phyloP scores from a whole-genome alignment of 1,139 yeast genomes.

The Diutina catenulata region DNA sequence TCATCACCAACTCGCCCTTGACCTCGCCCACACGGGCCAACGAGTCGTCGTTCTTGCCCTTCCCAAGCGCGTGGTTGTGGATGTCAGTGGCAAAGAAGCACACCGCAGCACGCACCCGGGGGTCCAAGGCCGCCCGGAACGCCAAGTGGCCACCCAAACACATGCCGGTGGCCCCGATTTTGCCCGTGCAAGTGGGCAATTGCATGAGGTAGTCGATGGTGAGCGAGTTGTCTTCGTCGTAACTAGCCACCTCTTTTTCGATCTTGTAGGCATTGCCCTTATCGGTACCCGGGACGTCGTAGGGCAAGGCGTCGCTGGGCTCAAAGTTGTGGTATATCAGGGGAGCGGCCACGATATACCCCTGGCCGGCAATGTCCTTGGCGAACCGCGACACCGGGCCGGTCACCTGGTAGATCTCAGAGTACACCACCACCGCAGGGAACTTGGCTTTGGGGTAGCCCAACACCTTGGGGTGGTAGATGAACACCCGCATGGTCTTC shows the following conservation, averaged over 20 bases:
- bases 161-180: constrained; percentile 78
- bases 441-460: constrained; percentile 67
- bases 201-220: constrained; percentile 50
- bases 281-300: constrained; percentile 68
- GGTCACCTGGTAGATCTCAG: constrained; percentile 74
- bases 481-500: constrained; percentile 55
- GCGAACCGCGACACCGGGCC: constrained; percentile 75
- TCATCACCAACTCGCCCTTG: constrained; percentile 49
- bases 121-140: constrained; percentile 58
- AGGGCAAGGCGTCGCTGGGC: constrained; percentile 51
- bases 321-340: constrained; percentile 69
- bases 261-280: constrained; percentile 59
- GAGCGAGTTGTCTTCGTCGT: constrained; percentile 63
- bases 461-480: constrained; percentile 57
- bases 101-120: constrained; percentile 53
- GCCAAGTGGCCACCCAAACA: constrained; percentile 83
- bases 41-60: constrained; percentile 53
- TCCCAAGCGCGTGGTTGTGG: constrained; percentile 54
- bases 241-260: constrained; percentile 55
- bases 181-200: constrained; percentile 58
- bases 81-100: constrained; percentile 79
- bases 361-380: constrained; percentile 68
- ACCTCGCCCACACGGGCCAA: constrained; percentile 43
- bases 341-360: constrained; percentile 69
- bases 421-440: constrained; percentile 70